Percentiles rank a stretch among this genome's conserved stretches.
Conservation (phyloP, 139 green algal species). For the Pedinophyceae sp. region DNA sequence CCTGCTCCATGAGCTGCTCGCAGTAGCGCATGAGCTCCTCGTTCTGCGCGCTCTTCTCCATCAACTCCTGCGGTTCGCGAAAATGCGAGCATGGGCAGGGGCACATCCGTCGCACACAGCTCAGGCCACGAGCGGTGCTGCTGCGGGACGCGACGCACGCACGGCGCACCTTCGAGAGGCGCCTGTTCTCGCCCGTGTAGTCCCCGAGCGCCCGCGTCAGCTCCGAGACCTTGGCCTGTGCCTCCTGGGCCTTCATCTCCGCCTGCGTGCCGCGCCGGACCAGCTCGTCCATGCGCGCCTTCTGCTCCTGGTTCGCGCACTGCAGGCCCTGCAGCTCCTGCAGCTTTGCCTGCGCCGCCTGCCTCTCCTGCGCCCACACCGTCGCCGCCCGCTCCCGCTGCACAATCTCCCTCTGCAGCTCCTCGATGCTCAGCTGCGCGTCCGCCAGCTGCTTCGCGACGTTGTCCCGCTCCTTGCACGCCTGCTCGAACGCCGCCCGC, state of each 20-base stretch:
- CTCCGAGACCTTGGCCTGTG: not conserved
- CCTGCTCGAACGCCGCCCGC: too few species aligned
- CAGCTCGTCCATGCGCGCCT: not conserved
- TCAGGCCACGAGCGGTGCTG: too few species aligned
- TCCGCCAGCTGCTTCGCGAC: not conserved
- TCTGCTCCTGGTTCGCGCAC: not conserved
- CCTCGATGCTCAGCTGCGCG: not conserved
- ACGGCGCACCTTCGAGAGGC: too few species aligned
- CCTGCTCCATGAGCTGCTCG: too few species aligned
- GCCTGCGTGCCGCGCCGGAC: not conserved
- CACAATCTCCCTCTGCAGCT: not conserved
- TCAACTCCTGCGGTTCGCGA: too few species aligned
- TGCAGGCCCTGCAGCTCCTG: not conserved
- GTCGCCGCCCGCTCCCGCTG: not conserved
- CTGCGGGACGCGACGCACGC: too few species aligned
- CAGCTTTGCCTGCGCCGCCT: not conserved
- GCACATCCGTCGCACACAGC: too few species aligned
- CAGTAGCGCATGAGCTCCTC: too few species aligned
- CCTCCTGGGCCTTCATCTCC: not conserved
- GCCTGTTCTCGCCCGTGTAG: too few species aligned
- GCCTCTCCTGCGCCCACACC: not conserved
- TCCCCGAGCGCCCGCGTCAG: not conserved
- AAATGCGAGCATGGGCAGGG: too few species aligned
- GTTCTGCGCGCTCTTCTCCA: too few species aligned
- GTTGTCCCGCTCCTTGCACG: not conserved